Base-by-base conservation (phyloP, 1,284 basidiomycete genomes). In the Mycosarcoma mackinlayi region DNA sequence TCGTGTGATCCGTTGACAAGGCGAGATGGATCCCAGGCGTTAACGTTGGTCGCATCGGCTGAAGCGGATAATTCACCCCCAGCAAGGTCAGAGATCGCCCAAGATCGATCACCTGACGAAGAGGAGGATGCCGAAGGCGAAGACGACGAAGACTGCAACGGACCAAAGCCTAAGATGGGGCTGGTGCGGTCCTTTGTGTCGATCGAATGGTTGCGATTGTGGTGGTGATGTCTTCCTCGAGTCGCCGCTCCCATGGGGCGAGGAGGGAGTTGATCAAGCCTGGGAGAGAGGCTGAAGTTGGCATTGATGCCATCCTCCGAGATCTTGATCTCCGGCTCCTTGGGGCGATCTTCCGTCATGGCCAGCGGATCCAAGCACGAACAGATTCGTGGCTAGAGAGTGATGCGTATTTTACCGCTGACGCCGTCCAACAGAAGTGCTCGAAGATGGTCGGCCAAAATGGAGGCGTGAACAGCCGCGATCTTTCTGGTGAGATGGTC, bases 161-260 rank as follows among this genome's bases (percentile, higher is more conserved):
- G 63, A 4, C 63, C 68, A 24, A 72, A 66, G 13, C 69, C 69
- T n/a, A 73, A 35, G 13, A 67, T 73, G n/a, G 64, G 69, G 30
- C 69, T 73, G 31, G 69, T 73, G 41, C 69, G 63, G 27, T 73
- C 69, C 33, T 73, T 73, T 28, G 69, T 73, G 45, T 73, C 69
- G 47, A 73, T 73, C 13, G 69, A 73, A 33, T 73, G 69, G 19
- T 58, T 66, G 41, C 69, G 63, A 18, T 63, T 63, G 40, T 73
- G 69, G 23, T 73, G 69, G 31, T 62, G 52, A 38, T 54, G 60
- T 19, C 52, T 40, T 28, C 68, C 46, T 39, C 68, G 49, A 2
- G 58, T 13, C 5, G 52, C 30, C 23, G 63, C 45, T 28, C 56
- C 59, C 40, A 57, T 46, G 3, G 58, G 53, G 2, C 68, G 62